These are phyloP conservation scores for Phytophthora syringae DNA, from an alignment of 352 stramenopile genomes.

Conservation along the genomic window DNA sequence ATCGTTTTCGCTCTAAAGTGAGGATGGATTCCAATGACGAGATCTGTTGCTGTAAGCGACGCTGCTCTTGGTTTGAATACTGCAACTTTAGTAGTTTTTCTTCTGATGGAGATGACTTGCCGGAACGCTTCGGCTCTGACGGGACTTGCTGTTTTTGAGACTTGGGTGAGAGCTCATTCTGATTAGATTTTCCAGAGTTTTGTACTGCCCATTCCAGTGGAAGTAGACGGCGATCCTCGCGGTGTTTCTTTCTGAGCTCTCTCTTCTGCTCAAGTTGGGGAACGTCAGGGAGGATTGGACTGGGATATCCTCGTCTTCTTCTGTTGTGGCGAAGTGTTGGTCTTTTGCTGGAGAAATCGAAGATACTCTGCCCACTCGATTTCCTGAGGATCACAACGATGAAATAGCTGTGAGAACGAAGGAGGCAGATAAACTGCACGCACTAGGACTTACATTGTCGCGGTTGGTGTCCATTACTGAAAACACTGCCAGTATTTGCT, in stretches of 20 bases:
- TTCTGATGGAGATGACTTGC: conserved; percentile 20
- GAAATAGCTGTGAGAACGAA: not conserved
- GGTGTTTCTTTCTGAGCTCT: conserved; percentile 36
- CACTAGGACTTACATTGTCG: conserved; percentile 45
- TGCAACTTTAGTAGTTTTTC: conserved; percentile 24
- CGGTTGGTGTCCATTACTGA: conserved; percentile 53
- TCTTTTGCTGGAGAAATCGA: conserved; percentile 41
- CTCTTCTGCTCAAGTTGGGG: conserved; percentile 11
- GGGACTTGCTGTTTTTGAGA: not conserved
- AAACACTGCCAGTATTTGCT: conserved; percentile 51
- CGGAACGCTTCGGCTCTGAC: conserved; percentile 12
- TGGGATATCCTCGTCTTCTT: not conserved
- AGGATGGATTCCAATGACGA: conserved; percentile 31
- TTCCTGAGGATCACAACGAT: conserved; percentile 23
- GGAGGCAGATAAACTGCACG: not conserved
- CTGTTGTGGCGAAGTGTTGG: not conserved
- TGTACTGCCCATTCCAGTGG: not conserved
- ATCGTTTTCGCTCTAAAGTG: conserved; percentile 38
- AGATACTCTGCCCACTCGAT: conserved; percentile 73
- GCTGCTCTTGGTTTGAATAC: conserved; percentile 36
- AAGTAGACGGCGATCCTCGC: conserved; percentile 28
- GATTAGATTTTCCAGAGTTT: conserved; percentile 4
- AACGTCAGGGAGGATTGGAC: too few relatives aligned
- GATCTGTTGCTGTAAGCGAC: conserved; percentile 30
- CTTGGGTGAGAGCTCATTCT: conserved; percentile 4